A percentile compares a stretch with the other conserved stretches of the same genome.
phyloP scores from a whole-genome alignment of 1,139 yeast genomes.

The Sugiyamaella neomexicana region DNA sequence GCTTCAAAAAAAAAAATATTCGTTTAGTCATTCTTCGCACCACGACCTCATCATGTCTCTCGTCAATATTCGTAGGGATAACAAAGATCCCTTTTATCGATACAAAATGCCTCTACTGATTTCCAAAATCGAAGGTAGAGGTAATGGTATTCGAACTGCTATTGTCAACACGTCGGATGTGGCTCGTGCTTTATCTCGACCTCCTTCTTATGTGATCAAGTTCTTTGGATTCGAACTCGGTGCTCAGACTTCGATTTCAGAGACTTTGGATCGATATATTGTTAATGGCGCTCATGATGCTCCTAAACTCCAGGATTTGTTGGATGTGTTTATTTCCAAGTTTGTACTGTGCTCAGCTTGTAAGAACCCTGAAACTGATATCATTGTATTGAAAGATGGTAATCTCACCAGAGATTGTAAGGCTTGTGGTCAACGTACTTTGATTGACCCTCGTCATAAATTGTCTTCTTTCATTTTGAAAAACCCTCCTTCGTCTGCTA shows the following conservation, averaged over 20 bases:
- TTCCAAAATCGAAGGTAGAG: slow-evolving; percentile 97
- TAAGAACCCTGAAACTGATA: slow-evolving; percentile 97
- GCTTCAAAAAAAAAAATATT: background rate
- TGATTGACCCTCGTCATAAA: slow-evolving; percentile 83
- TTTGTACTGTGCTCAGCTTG: slow-evolving; percentile 94
- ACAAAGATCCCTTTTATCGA: slow-evolving; percentile 97
- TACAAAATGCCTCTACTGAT: slow-evolving; percentile 98
- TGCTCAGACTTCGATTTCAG: slow-evolving; percentile 86
- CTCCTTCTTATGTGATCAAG: slow-evolving; percentile 87
- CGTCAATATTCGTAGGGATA: slow-evolving; percentile 94
- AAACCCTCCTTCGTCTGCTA: slow-evolving; percentile 77
- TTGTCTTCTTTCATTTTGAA: slow-evolving; percentile 82
- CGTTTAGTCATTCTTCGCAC: background rate
- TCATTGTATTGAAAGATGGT: slow-evolving; percentile 75
- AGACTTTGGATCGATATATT: slow-evolving; percentile 78
- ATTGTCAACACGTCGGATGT: slow-evolving; percentile 88
- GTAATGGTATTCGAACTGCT: slow-evolving; percentile 98
- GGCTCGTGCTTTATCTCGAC: slow-evolving; percentile 91
- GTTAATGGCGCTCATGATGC: slow-evolving; percentile 97
- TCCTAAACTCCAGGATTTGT: slow-evolving; percentile 82
- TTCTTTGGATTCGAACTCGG: slow-evolving; percentile 96
- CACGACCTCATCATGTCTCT: slow-evolving; percentile 58
- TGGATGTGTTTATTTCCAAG: slow-evolving; percentile 90
- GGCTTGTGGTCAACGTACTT: slow-evolving; percentile 93
- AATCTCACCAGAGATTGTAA: slow-evolving; percentile 88